phyloP scores from a whole-genome alignment of 192 early-diverging fungal genomes.

The Coemansia sp. region DNA sequence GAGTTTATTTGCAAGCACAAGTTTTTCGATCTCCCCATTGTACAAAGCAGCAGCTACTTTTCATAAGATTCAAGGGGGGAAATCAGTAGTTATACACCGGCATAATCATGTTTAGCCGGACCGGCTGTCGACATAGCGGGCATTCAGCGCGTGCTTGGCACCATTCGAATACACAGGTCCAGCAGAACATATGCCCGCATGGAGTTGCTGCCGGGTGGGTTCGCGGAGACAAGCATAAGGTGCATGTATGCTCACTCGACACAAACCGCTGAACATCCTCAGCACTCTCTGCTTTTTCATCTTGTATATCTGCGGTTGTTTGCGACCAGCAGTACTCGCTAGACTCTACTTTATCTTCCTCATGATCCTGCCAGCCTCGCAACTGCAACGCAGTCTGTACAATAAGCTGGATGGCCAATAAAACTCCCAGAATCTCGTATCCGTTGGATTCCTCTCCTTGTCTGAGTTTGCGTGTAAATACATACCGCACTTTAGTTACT shows the following conservation, averaged over 20 bases:
- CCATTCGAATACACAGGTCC: constrained; percentile 92
- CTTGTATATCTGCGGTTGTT: too few relatives aligned
- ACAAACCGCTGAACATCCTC: constrained; percentile 39
- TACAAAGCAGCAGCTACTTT: background rate
- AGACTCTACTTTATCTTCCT: constrained; percentile 10
- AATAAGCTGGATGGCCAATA: constrained; percentile 72
- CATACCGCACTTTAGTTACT: constrained; percentile 75
- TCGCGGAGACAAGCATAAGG: constrained; percentile 77
- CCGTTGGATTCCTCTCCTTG: constrained; percentile 69
- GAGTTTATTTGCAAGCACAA: constrained; percentile 30
- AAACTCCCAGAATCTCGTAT: constrained; percentile 82
- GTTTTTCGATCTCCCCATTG: constrained; percentile 17
- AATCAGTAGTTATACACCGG: constrained; percentile 70
- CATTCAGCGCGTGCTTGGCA: constrained; percentile 90
- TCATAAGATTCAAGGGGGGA: background rate
- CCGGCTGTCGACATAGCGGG: constrained; percentile 84
- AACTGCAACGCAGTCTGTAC: constrained; percentile 59
- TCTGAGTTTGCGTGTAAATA: constrained; percentile 72
- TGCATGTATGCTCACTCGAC: constrained; percentile 68
- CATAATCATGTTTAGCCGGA: constrained; percentile 69
- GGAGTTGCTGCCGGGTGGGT: constrained; percentile 78
- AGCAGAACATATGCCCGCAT: constrained; percentile 96
- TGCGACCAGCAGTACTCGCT: too few relatives aligned
- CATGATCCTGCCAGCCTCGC: constrained; percentile 11
- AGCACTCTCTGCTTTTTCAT: background rate